Conservation (phyloP, 495 filamentous ascomycete species). For the Chaetomium cochliodes region DNA sequence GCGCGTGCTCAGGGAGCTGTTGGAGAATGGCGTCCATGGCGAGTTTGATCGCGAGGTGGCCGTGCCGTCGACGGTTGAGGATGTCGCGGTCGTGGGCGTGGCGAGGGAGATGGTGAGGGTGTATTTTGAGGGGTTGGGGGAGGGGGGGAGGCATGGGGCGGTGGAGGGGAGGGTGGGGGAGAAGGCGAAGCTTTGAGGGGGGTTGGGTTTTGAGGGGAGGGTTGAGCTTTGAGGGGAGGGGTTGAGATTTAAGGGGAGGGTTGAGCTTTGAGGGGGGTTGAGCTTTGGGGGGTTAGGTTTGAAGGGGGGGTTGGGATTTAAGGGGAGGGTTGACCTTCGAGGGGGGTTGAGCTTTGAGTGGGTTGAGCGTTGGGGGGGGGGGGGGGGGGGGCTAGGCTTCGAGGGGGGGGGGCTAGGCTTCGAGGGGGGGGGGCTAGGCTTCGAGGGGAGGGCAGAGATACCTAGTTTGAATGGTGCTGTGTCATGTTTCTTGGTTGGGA, state of each 20-base stretch:
- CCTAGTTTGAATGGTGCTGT: too few relatives aligned
- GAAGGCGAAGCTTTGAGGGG: slow-evolving; percentile 57
- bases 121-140: slow-evolving; percentile 47
- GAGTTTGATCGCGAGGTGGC: slow-evolving; percentile 51
- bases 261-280: too few relatives aligned
- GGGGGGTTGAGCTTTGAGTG: too few relatives aligned
- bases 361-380: background rate
- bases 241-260: background rate
- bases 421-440: background rate
- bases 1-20: slow-evolving; percentile 72
- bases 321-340: too few relatives aligned
- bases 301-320: background rate
- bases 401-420: background rate
- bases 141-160: slow-evolving; percentile 23
- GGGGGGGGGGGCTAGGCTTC: background rate
- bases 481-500: too few relatives aligned
- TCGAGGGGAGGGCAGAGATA: too few relatives aligned
- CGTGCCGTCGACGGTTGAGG: slow-evolving; percentile 57
- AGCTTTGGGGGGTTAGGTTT: too few relatives aligned
- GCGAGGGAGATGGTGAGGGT: slow-evolving; percentile 48
- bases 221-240: background rate
- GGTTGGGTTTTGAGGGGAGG: background rate
- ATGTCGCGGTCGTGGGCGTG: slow-evolving; percentile 48
- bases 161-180: slow-evolving; percentile 53
- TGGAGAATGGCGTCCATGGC: slow-evolving; percentile 63